phyloP scores from a whole-genome alignment of 495 filamentous ascomycete species.

The Aspergillus haitiensis region DNA sequence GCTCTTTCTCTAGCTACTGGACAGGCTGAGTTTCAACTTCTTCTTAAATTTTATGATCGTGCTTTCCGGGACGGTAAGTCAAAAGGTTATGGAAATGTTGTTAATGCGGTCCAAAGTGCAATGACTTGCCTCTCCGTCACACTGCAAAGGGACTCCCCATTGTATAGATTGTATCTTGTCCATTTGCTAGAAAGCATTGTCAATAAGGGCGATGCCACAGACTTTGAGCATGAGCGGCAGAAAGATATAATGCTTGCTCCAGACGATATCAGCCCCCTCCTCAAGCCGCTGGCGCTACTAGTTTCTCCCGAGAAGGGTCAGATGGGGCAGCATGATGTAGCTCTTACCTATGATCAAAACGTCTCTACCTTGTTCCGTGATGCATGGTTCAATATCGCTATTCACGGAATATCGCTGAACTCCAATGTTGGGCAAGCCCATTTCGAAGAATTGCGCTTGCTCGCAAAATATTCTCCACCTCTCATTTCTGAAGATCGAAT shows the following conservation, averaged over 20 bases:
- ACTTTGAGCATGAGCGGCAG: constrained; percentile 60
- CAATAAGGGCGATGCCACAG: constrained; percentile 75
- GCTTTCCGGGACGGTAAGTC: constrained; percentile 68
- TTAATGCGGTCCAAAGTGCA: constrained; percentile 53
- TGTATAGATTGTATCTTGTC: constrained; percentile 75
- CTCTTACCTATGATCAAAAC: constrained; percentile 58
- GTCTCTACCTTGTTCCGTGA: constrained; percentile 73
- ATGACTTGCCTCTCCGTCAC: constrained; percentile 72
- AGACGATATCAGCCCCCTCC: constrained; percentile 77
- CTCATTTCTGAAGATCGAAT: constrained; percentile 80
- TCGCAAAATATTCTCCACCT: constrained; percentile 83
- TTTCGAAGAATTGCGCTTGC: constrained; percentile 68
- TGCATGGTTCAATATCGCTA: constrained; percentile 95
- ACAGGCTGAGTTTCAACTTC: constrained; percentile 72
- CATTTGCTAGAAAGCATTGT: constrained; percentile 86
- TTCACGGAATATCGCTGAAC: constrained; percentile 81
- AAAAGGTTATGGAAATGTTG: constrained; percentile 56
- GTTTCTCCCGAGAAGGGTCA: constrained; percentile 56
- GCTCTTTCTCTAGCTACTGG: constrained; percentile 72
- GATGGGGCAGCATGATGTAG: constrained; percentile 28
- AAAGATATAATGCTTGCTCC: constrained; percentile 76
- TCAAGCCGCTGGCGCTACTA: constrained; percentile 77
- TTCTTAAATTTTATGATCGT: constrained; percentile 79
- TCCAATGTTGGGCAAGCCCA: constrained; percentile 67
- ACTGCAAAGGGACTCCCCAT: constrained; percentile 62